Conservation (phyloP, 1,284 basidiomycete genomes). For the Malassezia arunalokei region DNA sequence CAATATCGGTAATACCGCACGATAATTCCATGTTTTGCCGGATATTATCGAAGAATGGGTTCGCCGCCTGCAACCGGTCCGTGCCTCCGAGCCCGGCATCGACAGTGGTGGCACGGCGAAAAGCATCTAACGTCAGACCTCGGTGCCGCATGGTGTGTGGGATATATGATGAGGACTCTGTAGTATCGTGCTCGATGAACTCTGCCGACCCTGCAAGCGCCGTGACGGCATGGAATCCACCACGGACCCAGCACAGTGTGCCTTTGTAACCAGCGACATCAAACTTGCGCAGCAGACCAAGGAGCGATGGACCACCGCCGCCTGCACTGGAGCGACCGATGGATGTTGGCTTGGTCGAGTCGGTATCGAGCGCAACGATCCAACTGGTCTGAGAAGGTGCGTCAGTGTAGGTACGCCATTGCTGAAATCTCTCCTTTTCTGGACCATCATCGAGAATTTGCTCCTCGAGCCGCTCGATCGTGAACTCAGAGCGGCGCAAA, state of each 20-base stretch:
- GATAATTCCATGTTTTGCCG: constrained; percentile 84
- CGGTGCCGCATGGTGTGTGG: constrained; percentile 2
- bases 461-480: constrained; percentile 34
- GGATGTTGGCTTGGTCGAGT: constrained; percentile 25
- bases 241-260: constrained; percentile 39
- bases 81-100: not conserved
- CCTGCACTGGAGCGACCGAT: constrained; percentile 34
- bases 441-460: constrained; percentile 33
- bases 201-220: not conserved
- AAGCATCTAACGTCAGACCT: constrained; percentile 35
- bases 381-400: not conserved
- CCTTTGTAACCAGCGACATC: constrained; percentile 33
- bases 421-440: constrained; percentile 19
- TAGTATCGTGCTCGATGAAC: not conserved
- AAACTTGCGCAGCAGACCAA: constrained; percentile 43
- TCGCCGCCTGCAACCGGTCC: constrained; percentile 15
- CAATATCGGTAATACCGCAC: constrained; percentile 54
- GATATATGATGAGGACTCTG: no score
- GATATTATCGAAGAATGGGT: constrained; percentile 65
- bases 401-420: constrained; percentile 15
- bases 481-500: constrained; percentile 50
- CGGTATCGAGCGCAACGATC: constrained; percentile 40
- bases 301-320: constrained; percentile 37
- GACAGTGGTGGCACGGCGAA: constrained; percentile 22
- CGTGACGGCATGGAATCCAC: constrained; percentile 26